Conservation (phyloP, 306 rosid genomes). For the Vigna radiata region DNA sequence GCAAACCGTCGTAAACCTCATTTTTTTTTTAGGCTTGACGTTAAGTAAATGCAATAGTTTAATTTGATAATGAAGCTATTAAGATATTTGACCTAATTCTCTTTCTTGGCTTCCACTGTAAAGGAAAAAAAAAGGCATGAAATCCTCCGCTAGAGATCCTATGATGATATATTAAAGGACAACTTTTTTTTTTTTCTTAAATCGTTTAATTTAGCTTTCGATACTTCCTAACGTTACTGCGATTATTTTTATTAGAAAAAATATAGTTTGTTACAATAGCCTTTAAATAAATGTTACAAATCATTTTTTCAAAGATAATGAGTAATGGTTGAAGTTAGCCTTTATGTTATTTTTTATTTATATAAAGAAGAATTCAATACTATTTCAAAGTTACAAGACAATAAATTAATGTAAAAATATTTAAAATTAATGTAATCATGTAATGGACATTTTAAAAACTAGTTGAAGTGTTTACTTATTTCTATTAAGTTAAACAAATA, state of each 20-base stretch:
- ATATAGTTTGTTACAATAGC: background rate
- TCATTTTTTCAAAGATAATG: background rate
- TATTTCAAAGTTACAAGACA: background rate
- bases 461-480: too few species aligned
- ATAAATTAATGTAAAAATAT: background rate
- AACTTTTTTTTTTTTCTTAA: background rate
- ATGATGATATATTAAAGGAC: constrained; percentile 7
- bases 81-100: constrained; percentile 27
- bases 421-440: background rate
- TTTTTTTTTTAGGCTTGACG: background rate
- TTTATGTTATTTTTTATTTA: background rate
- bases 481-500: too few species aligned
- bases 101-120: constrained; percentile 4
- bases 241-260: background rate
- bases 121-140: constrained; percentile 26
- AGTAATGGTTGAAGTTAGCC: too few species aligned
- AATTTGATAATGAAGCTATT: background rate
- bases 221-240: background rate
- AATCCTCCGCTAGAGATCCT: background rate
- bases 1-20: background rate
- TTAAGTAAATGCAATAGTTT: background rate
- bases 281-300: background rate
- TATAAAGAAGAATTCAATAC: background rate
- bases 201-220: background rate
- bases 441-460: too few species aligned